Evolutionary conservation across 1,139 yeast genomes (phyloP), one percentile per base, ranked within the genome.

Genomic region (Lodderomyces metapsilosis): DNA sequence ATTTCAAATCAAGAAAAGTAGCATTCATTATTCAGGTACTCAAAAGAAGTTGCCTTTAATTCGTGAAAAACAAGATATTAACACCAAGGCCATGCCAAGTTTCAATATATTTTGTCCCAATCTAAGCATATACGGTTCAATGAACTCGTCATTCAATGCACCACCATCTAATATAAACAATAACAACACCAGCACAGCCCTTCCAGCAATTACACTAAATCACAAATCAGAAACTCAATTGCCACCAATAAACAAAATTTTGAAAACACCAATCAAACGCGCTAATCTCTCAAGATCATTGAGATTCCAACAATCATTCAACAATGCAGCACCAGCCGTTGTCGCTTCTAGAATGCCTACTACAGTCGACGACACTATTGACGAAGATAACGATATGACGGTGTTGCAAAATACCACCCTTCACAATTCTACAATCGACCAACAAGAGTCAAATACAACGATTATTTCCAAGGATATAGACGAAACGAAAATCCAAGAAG

Each of bases 241-340:
- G 40, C 78, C 78, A 20, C 59, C 76, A 21, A 71, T 72, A 41
- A 68, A 66, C 48, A 71, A 69, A 48, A 71, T 72, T 40, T 64
- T 72, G 52, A 70, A 70, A 46, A 72, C 78, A 2, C 78, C 78
- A 24, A 64, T 71, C 48, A 63, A 68, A 53, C 58, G 59, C 46
- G 57, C 68, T 33, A 57, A 54, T 42, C 58, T 66, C 12, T 54
- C 61, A 25, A 54, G 61, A 47, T 52, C 39, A 44, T 53, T 41
- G 41, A 51, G 32, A 37, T 42, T 35, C 23, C 46, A 43, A 34
- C 45, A 36, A 40, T 39, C 48, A 37, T 49, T 51, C 43, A 43
- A 48, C 34, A 47, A 53, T 43, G 41, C 43, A 16, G 42, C 45
- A 28, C 44, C 42, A 9, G 21, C 35, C 9, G 41, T 41, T 6